phyloP scores from a whole-genome alignment of 306 rosid genomes.

The Lithocarpus polystachyus region DNA sequence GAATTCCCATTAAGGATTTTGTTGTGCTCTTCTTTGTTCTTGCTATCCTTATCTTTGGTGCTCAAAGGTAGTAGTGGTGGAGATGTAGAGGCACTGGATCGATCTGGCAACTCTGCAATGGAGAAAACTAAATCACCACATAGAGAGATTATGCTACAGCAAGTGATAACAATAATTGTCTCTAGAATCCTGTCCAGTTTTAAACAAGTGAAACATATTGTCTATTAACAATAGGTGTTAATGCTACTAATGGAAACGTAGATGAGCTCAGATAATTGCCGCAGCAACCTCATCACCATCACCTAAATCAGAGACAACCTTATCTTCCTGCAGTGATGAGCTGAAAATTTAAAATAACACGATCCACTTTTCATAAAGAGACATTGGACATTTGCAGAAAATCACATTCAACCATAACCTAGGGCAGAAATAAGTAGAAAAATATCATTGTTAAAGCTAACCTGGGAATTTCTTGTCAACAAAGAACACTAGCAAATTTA shows the following conservation, averaged over 20 bases:
- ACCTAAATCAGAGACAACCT: neutral
- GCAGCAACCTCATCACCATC: neutral
- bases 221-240: neutral
- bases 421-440: neutral
- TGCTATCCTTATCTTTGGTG: constrained; percentile 38
- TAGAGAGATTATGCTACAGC: neutral
- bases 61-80: constrained; percentile 28
- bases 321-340: neutral
- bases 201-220: neutral
- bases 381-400: neutral
- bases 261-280: neutral
- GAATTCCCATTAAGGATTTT: constrained; percentile 33
- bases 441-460: constrained; percentile 3
- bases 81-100: constrained; percentile 30
- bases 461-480: constrained; percentile 45
- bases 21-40: constrained; percentile 33
- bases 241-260: neutral
- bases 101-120: constrained; percentile 45
- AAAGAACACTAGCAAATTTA: constrained; percentile 43
- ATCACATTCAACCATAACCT: neutral
- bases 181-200: neutral
- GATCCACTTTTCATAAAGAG: neutral
- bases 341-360: neutral
- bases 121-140: neutral
- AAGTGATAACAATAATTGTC: neutral